A percentile compares a stretch with the other conserved stretches of the same genome.
phyloP scores from a whole-genome alignment of 2,329 filamentous ascomycete species.

The Hypomyces perniciosus region DNA sequence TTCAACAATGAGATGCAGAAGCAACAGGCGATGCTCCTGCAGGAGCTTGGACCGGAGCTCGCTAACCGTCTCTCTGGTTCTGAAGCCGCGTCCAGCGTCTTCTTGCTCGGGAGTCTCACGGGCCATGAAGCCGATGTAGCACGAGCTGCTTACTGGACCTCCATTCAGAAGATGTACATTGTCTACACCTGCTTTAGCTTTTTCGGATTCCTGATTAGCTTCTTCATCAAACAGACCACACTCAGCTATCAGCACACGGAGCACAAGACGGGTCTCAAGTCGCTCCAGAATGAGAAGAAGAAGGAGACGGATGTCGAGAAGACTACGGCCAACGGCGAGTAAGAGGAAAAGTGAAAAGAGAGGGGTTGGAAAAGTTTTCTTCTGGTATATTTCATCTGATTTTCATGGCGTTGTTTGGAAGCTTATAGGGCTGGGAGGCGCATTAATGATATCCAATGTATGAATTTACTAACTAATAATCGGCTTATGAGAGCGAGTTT shows the following conservation, averaged over 20 bases:
- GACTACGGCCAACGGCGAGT: background rate
- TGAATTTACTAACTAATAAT: background rate
- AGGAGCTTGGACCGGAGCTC: conserved; percentile 43
- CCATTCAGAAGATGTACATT: conserved; percentile 52
- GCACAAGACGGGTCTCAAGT: conserved; percentile 51
- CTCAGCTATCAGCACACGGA: conserved; percentile 52
- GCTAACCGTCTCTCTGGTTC: conserved; percentile 51
- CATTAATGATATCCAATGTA: background rate
- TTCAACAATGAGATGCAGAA: conserved; percentile 69
- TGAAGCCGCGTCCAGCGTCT: conserved; percentile 55
- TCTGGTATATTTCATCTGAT: background rate
- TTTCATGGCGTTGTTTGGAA: conserved; percentile 2
- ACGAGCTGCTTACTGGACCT: conserved; percentile 42
- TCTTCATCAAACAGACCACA: conserved; percentile 42
- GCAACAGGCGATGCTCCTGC: conserved; percentile 42
- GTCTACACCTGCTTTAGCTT: conserved; percentile 47
- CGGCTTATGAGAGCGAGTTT: too few relatives aligned
- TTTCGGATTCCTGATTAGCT: conserved; percentile 40
- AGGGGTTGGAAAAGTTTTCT: background rate
- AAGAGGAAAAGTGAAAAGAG: background rate
- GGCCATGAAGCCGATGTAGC: conserved; percentile 38
- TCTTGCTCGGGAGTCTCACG: conserved; percentile 47
- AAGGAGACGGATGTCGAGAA: conserved; percentile 16
- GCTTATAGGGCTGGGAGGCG: background rate
- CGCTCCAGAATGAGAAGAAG: conserved; percentile 29